Conservation (phyloP, 78 protist species). For the Dictyostelium brefeldianum region DNA sequence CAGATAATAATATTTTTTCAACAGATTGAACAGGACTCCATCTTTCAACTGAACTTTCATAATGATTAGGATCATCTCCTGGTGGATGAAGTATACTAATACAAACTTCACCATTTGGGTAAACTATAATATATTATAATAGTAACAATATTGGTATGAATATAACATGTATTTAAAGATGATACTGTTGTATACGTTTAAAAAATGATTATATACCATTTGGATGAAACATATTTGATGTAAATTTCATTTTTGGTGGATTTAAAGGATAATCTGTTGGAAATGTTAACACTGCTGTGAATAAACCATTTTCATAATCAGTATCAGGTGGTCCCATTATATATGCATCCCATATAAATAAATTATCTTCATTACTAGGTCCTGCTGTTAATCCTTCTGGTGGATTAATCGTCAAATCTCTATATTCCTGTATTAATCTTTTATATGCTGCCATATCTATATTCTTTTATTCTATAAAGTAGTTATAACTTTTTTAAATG, state of each 20-base stretch:
- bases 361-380: slow-evolving; percentile 89
- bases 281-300: slow-evolving; percentile 87
- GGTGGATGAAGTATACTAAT: slow-evolving; percentile 96
- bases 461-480: neutral
- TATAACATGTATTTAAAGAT: too few relatives aligned
- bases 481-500: neutral
- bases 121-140: slow-evolving; percentile 62
- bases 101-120: slow-evolving; percentile 95
- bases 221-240: slow-evolving; percentile 86
- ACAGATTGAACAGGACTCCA: slow-evolving; percentile 96
- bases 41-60: slow-evolving; percentile 91
- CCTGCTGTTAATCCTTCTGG: slow-evolving; percentile 93
- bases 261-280: slow-evolving; percentile 92
- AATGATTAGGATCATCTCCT: slow-evolving; percentile 93
- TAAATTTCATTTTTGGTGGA: slow-evolving; percentile 95
- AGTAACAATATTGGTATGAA: neutral
- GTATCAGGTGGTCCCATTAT: slow-evolving; percentile 93
- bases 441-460: slow-evolving; percentile 63
- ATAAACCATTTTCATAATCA: slow-evolving; percentile 93
- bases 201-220: slow-evolving; percentile 65
- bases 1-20: slow-evolving; percentile 91
- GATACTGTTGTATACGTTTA: too few relatives aligned
- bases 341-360: slow-evolving; percentile 93
- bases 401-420: slow-evolving; percentile 89
- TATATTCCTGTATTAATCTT: slow-evolving; percentile 86